These are phyloP conservation scores for Tanozyma kutaoensis DNA, from an alignment of 805 yeast genomes.

Conservation along the genomic window DNA sequence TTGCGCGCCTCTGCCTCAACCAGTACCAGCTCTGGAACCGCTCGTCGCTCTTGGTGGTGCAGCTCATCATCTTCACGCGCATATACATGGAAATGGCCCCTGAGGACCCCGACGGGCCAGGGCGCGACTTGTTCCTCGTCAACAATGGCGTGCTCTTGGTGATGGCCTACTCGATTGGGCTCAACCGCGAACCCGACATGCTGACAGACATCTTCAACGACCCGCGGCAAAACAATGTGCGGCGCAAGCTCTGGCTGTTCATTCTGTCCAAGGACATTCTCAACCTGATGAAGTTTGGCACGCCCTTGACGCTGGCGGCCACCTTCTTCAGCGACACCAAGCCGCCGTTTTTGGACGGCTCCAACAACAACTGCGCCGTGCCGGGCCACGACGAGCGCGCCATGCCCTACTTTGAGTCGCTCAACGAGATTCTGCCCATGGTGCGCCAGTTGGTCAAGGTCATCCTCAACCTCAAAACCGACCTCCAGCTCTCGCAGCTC, in stretches of 20 bases:
- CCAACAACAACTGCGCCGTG: constrained; percentile 1
- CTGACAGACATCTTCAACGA: constrained; percentile 2
- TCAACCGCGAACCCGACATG: constrained; percentile 6
- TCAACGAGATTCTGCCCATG: constrained; percentile 1
- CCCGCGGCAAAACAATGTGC: constrained; percentile 3
- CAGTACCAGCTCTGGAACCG: constrained; percentile 4
- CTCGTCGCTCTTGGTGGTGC: constrained; percentile 3
- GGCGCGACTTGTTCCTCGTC: constrained; percentile 5
- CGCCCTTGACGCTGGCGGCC: constrained; percentile 2
- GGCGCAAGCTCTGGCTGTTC: constrained; percentile 7
- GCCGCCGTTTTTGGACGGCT: constrained; percentile 1
- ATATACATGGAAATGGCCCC: constrained; percentile 6
- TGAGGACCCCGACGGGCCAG: constrained; percentile 8
- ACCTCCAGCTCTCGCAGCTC: constrained; percentile 1
- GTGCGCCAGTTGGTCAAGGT: neutral
- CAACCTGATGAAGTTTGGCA: constrained; percentile 5
- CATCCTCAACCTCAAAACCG: constrained; percentile 1
- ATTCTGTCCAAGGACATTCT: constrained; percentile 4
- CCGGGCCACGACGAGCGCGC: constrained; percentile 2
- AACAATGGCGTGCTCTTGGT: constrained; percentile 6
- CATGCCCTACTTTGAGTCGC: constrained; percentile 1
- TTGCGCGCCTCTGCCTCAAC: constrained; percentile 6
- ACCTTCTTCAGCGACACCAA: constrained; percentile 4
- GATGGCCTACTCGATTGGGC: constrained; percentile 6
- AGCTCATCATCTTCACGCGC: constrained; percentile 4